phyloP scores from a whole-genome alignment of 345 rosid genomes.

The Syzygium aromaticum region DNA sequence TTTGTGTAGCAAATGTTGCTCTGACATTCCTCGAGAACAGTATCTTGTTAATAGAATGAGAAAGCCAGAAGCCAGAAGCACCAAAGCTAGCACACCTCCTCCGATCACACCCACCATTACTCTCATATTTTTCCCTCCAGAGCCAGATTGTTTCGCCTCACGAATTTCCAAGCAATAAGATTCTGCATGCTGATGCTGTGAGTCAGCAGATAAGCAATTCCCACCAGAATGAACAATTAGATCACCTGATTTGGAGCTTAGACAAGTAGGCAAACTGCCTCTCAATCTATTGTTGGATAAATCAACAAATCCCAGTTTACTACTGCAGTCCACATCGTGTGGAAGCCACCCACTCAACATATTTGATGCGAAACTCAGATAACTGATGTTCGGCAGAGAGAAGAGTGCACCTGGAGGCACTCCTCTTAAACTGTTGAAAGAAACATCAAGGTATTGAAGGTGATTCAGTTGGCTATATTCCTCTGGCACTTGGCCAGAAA shows the following conservation, averaged over 20 bases:
- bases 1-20: conserved; percentile 47
- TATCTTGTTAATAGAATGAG: conserved; percentile 35
- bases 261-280: conserved; percentile 75
- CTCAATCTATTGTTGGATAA: conserved; percentile 68
- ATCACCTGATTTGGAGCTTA: conserved; percentile 42
- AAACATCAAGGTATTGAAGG: conserved; percentile 91
- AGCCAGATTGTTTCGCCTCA: conserved; percentile 18
- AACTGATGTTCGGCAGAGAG: conserved; percentile 74
- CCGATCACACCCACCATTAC: conserved; percentile 30
- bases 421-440: conserved; percentile 67
- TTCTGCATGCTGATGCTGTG: conserved; percentile 46
- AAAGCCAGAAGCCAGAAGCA: conserved; percentile 34
- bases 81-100: conserved; percentile 49
- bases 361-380: conserved; percentile 77
- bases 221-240: conserved; percentile 54
- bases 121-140: conserved; percentile 37
- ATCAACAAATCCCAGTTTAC: conserved; percentile 89
- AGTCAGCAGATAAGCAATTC: conserved; percentile 59
- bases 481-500: conserved; percentile 60
- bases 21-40: conserved; percentile 24
- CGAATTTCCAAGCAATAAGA: conserved; percentile 42
- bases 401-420: conserved; percentile 55
- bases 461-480: conserved; percentile 45
- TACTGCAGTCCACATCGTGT: conserved; percentile 39
- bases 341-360: conserved; percentile 60